Percentiles rank a stretch among this genome's conserved stretches.
Conservation (phyloP, 257 asterid genomes). For the Solanum virginianum region DNA sequence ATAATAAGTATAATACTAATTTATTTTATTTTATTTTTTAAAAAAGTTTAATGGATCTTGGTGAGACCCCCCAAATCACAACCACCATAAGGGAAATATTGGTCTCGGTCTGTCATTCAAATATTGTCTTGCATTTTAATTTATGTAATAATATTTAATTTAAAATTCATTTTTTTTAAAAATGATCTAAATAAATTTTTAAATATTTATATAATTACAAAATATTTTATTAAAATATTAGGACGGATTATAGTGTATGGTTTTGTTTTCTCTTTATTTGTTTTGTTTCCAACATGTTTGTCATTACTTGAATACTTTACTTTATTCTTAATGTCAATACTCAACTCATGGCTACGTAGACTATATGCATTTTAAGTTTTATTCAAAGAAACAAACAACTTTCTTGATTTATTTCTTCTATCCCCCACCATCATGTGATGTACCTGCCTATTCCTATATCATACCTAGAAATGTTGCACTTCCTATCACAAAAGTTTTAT, state of each 20-base stretch:
- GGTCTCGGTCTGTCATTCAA: neutral
- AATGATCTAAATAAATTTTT: too few relatives aligned
- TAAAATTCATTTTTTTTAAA: too few relatives aligned
- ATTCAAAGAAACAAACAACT: neutral
- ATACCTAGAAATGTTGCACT: neutral
- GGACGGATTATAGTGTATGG: neutral
- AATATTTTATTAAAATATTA: neutral
- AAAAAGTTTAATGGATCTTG: slow-evolving; percentile 1
- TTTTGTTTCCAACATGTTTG: neutral
- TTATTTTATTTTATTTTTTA: too few relatives aligned
- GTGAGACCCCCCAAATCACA: slow-evolving; percentile 32
- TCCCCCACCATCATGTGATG: neutral
- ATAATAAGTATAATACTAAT: neutral
- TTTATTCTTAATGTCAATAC: neutral
- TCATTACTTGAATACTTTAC: neutral
- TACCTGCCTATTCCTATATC: neutral
- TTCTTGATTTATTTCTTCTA: neutral
- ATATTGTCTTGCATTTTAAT: neutral
- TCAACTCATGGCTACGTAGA: neutral
- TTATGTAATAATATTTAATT: neutral
- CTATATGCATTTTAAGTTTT: neutral
- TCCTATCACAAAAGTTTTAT: neutral
- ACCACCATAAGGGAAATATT: slow-evolving; percentile 2
- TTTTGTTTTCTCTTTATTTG: neutral
- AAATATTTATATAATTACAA: too few relatives aligned